Evolutionary conservation across 352 stramenopile genomes (phyloP).

Genomic region (Aphanomyces euteiches): DNA sequence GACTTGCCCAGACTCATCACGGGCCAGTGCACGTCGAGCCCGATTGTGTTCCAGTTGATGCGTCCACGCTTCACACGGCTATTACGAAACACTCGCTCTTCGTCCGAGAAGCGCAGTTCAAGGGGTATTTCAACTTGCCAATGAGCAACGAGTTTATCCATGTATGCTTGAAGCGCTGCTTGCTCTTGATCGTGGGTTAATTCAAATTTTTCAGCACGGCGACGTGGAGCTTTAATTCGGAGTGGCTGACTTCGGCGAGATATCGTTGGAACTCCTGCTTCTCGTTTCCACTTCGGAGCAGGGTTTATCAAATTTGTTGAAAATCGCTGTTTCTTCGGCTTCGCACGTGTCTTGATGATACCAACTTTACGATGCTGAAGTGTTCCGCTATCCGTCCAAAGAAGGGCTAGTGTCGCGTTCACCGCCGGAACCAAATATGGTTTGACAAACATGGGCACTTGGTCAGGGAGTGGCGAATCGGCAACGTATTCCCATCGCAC

Average conservation of each 20-base stretch:
- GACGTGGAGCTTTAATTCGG: conserved; percentile 1
- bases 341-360: conserved; percentile 13
- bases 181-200: conserved; percentile 39
- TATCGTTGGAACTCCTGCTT: background rate
- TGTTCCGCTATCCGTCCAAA: conserved; percentile 13
- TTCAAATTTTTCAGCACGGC: background rate
- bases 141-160: conserved; percentile 62
- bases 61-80: conserved; percentile 49
- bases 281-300: background rate
- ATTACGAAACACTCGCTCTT: conserved; percentile 63
- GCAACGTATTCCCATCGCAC: conserved; percentile 6
- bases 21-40: conserved; percentile 36
- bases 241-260: background rate
- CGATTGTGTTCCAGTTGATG: conserved; percentile 71
- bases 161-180: conserved; percentile 57
- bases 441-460: conserved; percentile 12
- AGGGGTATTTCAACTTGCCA: conserved; percentile 79
- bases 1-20: background rate
- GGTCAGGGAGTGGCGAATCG: conserved; percentile 1
- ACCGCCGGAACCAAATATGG: conserved; percentile 10
- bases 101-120: conserved; percentile 57
- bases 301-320: conserved; percentile 10
- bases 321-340: conserved; percentile 13
- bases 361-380: background rate
- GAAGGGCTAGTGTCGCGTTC: conserved; percentile 5